Conservation (phyloP, 352 stramenopile genomes). For the Salisapilia sapeloensis region DNA sequence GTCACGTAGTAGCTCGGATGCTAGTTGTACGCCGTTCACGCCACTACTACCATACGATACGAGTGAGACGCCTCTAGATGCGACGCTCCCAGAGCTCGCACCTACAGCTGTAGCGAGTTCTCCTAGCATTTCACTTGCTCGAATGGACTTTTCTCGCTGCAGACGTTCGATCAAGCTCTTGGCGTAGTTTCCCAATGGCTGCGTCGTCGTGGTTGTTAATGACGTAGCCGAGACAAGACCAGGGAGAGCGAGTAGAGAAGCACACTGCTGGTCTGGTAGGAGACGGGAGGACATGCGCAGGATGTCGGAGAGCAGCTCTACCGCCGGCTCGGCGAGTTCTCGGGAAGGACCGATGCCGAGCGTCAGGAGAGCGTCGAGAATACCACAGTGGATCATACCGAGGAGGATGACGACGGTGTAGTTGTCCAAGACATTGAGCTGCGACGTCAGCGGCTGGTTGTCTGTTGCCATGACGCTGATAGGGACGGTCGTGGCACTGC, state of each 20-base stretch:
- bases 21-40: constrained; percentile 77
- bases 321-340: constrained; percentile 61
- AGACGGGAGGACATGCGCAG: constrained; percentile 66
- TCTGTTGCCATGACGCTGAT: constrained; percentile 56
- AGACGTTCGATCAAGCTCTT: constrained; percentile 58
- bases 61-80: constrained; percentile 44
- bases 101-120: constrained; percentile 67
- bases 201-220: constrained; percentile 47
- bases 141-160: constrained; percentile 75
- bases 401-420: constrained; percentile 78
- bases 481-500: constrained; percentile 25
- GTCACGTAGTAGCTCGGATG: constrained; percentile 70
- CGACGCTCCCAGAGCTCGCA: constrained; percentile 53
- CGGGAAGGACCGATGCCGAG: constrained; percentile 56
- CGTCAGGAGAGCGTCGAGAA: constrained; percentile 72
- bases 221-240: constrained; percentile 69
- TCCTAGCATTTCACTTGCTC: constrained; percentile 67
- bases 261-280: constrained; percentile 74
- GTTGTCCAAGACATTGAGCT: constrained; percentile 77
- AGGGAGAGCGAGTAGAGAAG: constrained; percentile 54
- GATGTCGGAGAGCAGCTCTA: constrained; percentile 69
- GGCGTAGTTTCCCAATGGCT: constrained; percentile 44
- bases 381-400: constrained; percentile 73
- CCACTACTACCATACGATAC: constrained; percentile 68
- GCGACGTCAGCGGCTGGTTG: constrained; percentile 30